Evolutionary conservation across 1,284 basidiomycete genomes (phyloP).

Genomic region (Peniophora sp.): DNA sequence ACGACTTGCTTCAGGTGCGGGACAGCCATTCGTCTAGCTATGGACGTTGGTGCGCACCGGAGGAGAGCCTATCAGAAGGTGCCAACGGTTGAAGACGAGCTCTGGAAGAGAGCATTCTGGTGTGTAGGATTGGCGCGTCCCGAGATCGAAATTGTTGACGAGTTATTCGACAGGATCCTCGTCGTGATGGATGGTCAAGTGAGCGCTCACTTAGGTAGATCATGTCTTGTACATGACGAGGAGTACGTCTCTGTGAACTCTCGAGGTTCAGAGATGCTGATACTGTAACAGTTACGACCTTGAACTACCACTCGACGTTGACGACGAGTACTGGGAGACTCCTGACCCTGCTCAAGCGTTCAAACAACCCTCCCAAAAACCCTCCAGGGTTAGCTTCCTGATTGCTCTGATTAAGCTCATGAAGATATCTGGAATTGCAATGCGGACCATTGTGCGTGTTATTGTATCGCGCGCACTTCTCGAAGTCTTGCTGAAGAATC

Average conservation of each 20-base stretch:
- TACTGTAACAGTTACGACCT: conserved; percentile 28
- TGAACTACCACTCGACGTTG: conserved; percentile 47
- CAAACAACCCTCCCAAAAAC: conserved; percentile 35
- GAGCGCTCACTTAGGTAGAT: conserved; percentile 69
- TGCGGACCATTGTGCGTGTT: conserved; percentile 41
- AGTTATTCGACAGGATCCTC: conserved; percentile 39
- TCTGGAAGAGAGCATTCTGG: conserved; percentile 69
- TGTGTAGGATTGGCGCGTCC: background rate
- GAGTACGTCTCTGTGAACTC: too few relatives aligned
- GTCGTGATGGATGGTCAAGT: conserved; percentile 53
- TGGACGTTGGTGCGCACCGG: conserved; percentile 34
- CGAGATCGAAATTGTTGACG: background rate
- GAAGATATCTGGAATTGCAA: conserved; percentile 45
- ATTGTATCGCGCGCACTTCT: background rate
- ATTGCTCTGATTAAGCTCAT: conserved; percentile 43
- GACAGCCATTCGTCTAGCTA: conserved; percentile 28
- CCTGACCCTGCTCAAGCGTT: conserved; percentile 31
- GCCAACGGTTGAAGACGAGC: conserved; percentile 32
- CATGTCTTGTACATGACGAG: conserved; percentile 76
- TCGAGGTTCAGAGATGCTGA: too few relatives aligned
- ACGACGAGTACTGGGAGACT: conserved; percentile 54
- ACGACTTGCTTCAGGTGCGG: conserved; percentile 19
- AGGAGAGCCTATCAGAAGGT: conserved; percentile 22
- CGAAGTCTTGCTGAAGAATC: background rate
- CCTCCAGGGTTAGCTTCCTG: conserved; percentile 38